Evolutionary conservation across 345 rosid genomes (phyloP).

Genomic region (Adansonia digitata): DNA sequence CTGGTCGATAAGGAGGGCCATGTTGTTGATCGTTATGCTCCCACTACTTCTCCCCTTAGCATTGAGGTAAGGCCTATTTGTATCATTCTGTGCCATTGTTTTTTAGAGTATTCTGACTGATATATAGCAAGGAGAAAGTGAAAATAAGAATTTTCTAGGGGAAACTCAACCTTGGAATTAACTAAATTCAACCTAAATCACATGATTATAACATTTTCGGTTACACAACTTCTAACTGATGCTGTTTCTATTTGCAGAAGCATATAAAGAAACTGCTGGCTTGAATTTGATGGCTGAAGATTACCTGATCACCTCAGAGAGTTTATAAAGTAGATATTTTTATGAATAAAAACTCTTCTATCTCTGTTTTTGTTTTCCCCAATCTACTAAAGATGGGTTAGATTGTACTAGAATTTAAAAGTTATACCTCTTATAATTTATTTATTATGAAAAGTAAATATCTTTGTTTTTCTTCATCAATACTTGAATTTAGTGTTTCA

Average conservation of each 20-base stretch:
- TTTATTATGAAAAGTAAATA: not conserved
- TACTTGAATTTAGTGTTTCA: not conserved
- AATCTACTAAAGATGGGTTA: not conserved
- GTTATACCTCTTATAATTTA: not conserved
- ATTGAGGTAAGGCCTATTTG: conserved; percentile 56
- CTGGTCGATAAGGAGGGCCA: conserved; percentile 76
- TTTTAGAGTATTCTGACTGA: not conserved
- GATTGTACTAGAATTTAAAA: not conserved
- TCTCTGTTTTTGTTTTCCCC: not conserved
- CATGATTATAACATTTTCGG: not conserved
- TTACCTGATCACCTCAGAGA: not conserved
- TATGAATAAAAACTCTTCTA: not conserved
- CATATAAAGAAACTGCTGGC: conserved; percentile 52
- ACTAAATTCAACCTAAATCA: no score
- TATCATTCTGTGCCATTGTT: not conserved
- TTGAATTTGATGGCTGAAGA: conserved; percentile 3
- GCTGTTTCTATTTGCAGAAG: conserved; percentile 34
- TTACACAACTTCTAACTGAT: not conserved
- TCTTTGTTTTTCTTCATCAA: not conserved
- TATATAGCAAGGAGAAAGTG: no score
- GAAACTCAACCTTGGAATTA: no score
- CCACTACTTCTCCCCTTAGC: conserved; percentile 88
- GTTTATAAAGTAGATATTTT: not conserved
- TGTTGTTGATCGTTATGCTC: conserved; percentile 81
- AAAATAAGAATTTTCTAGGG: no score